Conservation (phyloP, 495 filamentous ascomycete species). For the Niebla homalea region DNA sequence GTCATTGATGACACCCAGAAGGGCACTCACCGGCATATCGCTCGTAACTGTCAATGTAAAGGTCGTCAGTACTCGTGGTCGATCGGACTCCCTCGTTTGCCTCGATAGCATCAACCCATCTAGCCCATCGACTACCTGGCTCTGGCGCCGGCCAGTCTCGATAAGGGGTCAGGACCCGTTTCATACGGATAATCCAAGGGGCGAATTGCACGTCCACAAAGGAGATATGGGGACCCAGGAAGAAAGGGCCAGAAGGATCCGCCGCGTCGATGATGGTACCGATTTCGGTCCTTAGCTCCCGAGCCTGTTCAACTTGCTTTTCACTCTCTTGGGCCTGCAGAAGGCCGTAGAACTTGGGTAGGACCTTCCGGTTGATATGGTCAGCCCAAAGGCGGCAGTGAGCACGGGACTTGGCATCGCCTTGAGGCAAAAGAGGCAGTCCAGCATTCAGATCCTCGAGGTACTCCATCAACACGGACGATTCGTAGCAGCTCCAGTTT, state of each 20-base stretch:
- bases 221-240: conserved; percentile 56
- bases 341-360: conserved; percentile 69
- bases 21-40: conserved; percentile 45
- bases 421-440: conserved; percentile 48
- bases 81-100: conserved; percentile 54
- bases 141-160: conserved; percentile 65
- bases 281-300: conserved; percentile 58
- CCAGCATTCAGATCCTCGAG: conserved; percentile 64
- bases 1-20: conserved; percentile 4
- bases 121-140: conserved; percentile 54
- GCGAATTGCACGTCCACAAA: conserved; percentile 83
- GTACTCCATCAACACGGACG: conserved; percentile 72
- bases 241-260: conserved; percentile 61
- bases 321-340: conserved; percentile 56
- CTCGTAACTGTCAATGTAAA: conserved; percentile 63
- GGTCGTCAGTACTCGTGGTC: conserved; percentile 61
- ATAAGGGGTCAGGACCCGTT: conserved; percentile 64
- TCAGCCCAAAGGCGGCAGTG: conserved; percentile 77
- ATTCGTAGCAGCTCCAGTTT: conserved; percentile 81
- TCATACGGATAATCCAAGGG: conserved; percentile 71
- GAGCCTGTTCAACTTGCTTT: conserved; percentile 49
- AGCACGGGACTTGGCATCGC: conserved; percentile 55
- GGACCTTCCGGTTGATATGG: conserved; percentile 73
- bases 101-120: conserved; percentile 77
- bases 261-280: conserved; percentile 59